These are phyloP conservation scores for Penicillium flavigenum DNA, from an alignment of 495 filamentous ascomycete species.

Conservation along the genomic window DNA sequence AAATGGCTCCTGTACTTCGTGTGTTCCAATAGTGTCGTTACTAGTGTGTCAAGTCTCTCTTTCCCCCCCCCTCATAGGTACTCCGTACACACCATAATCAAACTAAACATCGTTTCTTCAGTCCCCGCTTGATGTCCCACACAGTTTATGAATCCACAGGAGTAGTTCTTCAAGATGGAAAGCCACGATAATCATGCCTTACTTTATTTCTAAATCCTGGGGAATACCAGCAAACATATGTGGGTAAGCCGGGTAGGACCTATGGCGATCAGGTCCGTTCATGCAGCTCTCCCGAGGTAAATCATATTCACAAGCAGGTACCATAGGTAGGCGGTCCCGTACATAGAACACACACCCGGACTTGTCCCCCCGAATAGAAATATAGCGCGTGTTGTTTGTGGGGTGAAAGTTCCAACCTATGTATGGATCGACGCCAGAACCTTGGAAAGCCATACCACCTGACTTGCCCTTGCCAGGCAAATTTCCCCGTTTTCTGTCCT, in stretches of 20 bases:
- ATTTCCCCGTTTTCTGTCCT: conserved; percentile 2
- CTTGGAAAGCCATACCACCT: neutral
- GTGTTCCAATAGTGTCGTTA: neutral
- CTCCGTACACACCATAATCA: neutral
- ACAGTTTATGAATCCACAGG: neutral
- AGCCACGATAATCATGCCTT: neutral
- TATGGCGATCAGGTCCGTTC: neutral
- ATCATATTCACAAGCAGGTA: neutral
- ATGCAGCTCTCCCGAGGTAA: neutral
- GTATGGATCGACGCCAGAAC: neutral
- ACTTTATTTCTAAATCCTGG: neutral
- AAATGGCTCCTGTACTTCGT: neutral
- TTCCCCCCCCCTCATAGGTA: neutral
- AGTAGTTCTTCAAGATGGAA: neutral
- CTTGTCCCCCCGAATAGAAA: neutral
- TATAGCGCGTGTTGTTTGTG: neutral
- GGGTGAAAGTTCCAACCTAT: neutral
- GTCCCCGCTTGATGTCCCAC: neutral
- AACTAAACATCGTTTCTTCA: conserved; percentile 1
- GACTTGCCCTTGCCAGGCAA: neutral
- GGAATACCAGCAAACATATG: neutral
- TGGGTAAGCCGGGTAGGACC: neutral
- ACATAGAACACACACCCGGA: neutral
- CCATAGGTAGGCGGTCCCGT: neutral
- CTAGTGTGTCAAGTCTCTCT: neutral